Evolutionary conservation across 352 stramenopile species (phyloP).

Genomic region (Pythium volutum): DNA sequence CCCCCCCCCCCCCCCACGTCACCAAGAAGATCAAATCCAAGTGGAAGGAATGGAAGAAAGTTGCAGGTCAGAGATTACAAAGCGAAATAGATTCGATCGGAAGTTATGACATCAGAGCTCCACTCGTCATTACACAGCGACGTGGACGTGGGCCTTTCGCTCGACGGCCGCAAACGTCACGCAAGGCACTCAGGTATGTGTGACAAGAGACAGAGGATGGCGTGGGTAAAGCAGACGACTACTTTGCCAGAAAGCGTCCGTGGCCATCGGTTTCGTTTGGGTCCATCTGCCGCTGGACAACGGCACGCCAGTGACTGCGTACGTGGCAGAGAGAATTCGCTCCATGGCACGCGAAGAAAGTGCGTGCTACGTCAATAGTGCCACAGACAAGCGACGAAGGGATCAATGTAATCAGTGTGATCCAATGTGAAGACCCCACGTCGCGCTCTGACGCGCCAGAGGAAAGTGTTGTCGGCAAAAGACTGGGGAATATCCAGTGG

Average conservation of each 20-base stretch:
- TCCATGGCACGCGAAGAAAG: no score
- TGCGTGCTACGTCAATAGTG: neutral
- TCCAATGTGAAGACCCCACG: conserved; percentile 4
- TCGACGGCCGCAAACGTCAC: neutral
- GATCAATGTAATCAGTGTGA: no score
- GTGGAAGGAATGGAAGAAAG: no score
- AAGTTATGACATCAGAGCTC: no score
- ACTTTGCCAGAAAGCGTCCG: no score
- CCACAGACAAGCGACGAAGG: neutral
- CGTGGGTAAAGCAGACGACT: no score
- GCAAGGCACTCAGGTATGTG: neutral
- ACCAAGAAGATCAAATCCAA: no score
- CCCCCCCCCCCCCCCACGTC: no score
- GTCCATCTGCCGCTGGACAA: neutral
- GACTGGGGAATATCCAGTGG: no score
- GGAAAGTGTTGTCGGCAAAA: neutral
- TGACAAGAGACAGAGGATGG: no score
- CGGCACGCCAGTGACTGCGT: neutral
- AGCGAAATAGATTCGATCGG: conserved; percentile 4
- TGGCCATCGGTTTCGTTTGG: neutral
- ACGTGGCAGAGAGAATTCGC: no score
- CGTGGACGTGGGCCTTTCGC: neutral
- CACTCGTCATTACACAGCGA: neutral
- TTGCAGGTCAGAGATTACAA: no score
- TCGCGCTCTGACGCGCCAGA: conserved; percentile 1